phyloP scores from a whole-genome alignment of 1,284 basidiomycete genomes.

The Paramarasmius palmivorus region DNA sequence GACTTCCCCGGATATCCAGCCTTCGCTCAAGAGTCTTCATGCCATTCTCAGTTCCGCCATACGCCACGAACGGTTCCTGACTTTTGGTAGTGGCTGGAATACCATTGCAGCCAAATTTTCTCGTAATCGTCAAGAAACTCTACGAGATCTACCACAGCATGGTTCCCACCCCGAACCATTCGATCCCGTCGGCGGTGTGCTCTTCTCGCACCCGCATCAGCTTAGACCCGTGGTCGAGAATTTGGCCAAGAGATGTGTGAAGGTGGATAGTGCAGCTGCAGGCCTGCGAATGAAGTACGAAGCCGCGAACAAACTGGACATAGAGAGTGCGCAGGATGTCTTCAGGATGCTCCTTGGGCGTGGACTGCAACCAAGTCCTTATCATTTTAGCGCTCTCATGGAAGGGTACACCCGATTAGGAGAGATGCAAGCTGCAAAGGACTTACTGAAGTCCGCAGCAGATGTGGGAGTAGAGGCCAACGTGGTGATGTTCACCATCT shows the following conservation, averaged over 20 bases:
- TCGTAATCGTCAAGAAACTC: slow-evolving; percentile 15
- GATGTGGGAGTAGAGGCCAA: slow-evolving; percentile 52
- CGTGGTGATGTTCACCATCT: slow-evolving; percentile 70
- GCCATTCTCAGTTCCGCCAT: slow-evolving; percentile 50
- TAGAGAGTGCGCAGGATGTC: slow-evolving; percentile 48
- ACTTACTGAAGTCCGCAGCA: slow-evolving; percentile 50
- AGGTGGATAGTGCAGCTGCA: slow-evolving; percentile 55
- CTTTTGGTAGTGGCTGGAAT: slow-evolving; percentile 54
- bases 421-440: slow-evolving; percentile 51
- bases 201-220: slow-evolving; percentile 27
- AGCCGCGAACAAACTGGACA: slow-evolving; percentile 48
- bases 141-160: slow-evolving; percentile 16
- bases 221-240: slow-evolving; percentile 47
- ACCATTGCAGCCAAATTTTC: slow-evolving; percentile 39
- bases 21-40: slow-evolving; percentile 50
- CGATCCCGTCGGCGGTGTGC: slow-evolving; percentile 53
- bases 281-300: slow-evolving; percentile 65
- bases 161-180: slow-evolving; percentile 29
- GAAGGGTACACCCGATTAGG: slow-evolving; percentile 60
- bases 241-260: slow-evolving; percentile 45
- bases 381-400: slow-evolving; percentile 72
- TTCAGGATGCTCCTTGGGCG: slow-evolving; percentile 59
- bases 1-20: slow-evolving; percentile 35
- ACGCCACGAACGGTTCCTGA: slow-evolving; percentile 44
- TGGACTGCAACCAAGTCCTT: slow-evolving; percentile 65